Evolutionary conservation across 352 stramenopile genomes (phyloP).

Genomic region (Phytophthora lateralis): DNA sequence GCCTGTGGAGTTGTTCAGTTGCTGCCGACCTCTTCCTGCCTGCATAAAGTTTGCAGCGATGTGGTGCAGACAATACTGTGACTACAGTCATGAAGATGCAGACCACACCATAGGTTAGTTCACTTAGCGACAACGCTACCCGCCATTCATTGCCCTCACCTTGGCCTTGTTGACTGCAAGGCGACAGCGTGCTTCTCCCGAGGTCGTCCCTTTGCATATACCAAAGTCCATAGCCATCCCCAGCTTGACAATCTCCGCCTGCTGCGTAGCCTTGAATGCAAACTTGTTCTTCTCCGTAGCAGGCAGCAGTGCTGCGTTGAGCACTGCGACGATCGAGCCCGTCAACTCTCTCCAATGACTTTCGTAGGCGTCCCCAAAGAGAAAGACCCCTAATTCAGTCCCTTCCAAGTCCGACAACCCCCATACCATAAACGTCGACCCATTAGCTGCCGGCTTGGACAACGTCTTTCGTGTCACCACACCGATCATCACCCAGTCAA

Average conservation of each 20-base stretch:
- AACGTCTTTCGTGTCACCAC: slow-evolving; percentile 75
- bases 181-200: slow-evolving; percentile 62
- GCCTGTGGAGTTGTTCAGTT: slow-evolving; percentile 76
- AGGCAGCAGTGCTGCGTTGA: slow-evolving; percentile 72
- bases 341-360: slow-evolving; percentile 69
- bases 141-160: slow-evolving; percentile 29
- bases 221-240: slow-evolving; percentile 73
- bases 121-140: slow-evolving; percentile 1
- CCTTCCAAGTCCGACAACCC: slow-evolving; percentile 70
- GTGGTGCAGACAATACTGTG: slow-evolving; percentile 81
- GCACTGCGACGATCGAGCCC: slow-evolving; percentile 66
- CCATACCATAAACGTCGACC: slow-evolving; percentile 84
- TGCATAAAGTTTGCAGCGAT: slow-evolving; percentile 76
- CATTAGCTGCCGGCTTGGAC: slow-evolving; percentile 67
- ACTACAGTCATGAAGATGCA: slow-evolving; percentile 27
- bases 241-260: slow-evolving; percentile 65
- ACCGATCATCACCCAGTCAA: slow-evolving; percentile 86
- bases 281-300: slow-evolving; percentile 80
- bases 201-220: slow-evolving; percentile 77
- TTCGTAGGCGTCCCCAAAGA: slow-evolving; percentile 77
- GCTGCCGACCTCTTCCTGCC: slow-evolving; percentile 68
- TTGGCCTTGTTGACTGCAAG: slow-evolving; percentile 79
- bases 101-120: slow-evolving; percentile 5
- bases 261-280: slow-evolving; percentile 71
- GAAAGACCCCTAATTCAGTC: slow-evolving; percentile 75